Evolutionary conservation across 2,329 filamentous ascomycete species (phyloP), one percentile per base, ranked within the genome.

Genomic region (Claviceps monticola): DNA sequence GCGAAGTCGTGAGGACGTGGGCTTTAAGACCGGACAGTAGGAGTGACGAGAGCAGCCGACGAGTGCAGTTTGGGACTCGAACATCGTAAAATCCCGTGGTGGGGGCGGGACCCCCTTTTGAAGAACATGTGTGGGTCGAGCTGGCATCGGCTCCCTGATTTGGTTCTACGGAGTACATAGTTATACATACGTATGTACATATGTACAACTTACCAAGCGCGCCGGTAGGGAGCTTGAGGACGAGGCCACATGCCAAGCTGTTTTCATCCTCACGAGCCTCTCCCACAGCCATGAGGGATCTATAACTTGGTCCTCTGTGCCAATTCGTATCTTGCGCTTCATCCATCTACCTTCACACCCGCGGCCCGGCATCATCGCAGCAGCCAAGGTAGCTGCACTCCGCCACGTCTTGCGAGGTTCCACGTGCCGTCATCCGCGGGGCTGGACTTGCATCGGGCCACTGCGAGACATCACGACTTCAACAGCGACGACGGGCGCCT

Each of bases 261-360:
- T 46, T 39, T 8, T 16, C 45, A 29, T 42, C n/a, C 39, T 17
- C 9, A 16, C 23, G 17, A 46, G 23, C 21, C 14, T 14, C n/a
- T 42, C 17, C 11, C 5, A 45, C 50, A 37, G 42, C 53, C 48
- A 56, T 56, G 53, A 54, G 26, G 54, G 19, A 17, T 45, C 37
- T 13, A 17, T 53, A 48, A 38, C 34, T n/a, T 17, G 14, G 21
- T 34, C 23, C 29, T 34, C 9, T 34, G 29, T 34, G 43, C 1
- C 21, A 23, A 11, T 11, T 46, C 42, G 41, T 21, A 6, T n/a
- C 7, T 42, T 41, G 6, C 38, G 39, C 39, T 26, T 4, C n/a
- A 7, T 21, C 16, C 4, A 23, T 8, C 19, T 5, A 16, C 42
- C 39, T 9, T 21, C 41, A 14, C 17, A 17, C 9, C 4, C 19